Evolutionary conservation across 202 grass and related monocot species (phyloP).

Genomic region (Zizania palustris): DNA sequence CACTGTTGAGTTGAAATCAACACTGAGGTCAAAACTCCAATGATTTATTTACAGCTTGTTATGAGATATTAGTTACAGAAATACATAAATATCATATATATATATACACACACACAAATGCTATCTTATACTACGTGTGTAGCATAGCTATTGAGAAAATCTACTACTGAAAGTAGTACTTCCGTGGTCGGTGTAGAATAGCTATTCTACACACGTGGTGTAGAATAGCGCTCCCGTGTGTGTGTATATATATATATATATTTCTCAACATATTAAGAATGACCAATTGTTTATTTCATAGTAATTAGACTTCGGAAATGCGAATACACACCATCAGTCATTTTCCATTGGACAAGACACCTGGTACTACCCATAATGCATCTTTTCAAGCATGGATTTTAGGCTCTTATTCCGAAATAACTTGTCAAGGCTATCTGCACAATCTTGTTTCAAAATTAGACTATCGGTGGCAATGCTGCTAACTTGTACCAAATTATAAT

Average conservation of each 20-base stretch:
- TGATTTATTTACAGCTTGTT: neutral
- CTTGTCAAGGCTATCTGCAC: neutral
- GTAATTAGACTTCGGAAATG: constrained; percentile 1
- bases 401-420: constrained; percentile 10
- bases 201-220: too few relatives aligned
- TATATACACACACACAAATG: too few relatives aligned
- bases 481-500: neutral
- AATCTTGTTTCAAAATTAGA: neutral
- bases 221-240: too few relatives aligned
- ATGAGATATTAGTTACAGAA: too few relatives aligned
- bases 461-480: neutral
- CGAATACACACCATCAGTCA: neutral
- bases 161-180: too few relatives aligned
- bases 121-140: too few relatives aligned
- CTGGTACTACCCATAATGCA: neutral
- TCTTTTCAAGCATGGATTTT: constrained; percentile 5
- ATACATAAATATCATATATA: too few relatives aligned
- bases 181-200: too few relatives aligned
- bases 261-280: constrained; percentile 4
- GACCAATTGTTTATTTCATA: neutral
- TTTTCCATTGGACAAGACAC: neutral
- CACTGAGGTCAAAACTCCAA: neutral
- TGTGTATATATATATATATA: too few relatives aligned
- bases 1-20: neutral
- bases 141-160: too few relatives aligned